Base-by-base conservation (phyloP, 306 rosid genomes). In the Vachellia pachyceras region DNA sequence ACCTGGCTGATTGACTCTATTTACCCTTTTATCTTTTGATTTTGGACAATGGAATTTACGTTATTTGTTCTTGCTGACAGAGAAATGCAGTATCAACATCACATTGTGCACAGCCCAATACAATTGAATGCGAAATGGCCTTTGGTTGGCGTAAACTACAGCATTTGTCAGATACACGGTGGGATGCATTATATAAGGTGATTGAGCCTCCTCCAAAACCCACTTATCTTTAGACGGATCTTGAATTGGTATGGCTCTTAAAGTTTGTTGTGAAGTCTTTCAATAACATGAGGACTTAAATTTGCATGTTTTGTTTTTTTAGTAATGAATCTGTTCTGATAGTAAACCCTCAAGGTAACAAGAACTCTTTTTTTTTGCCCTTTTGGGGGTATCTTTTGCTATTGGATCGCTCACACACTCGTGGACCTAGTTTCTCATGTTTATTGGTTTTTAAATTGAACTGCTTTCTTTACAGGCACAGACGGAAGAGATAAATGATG, bases 51-150 rank as follows among this genome's bases (percentile, higher is more conserved):
- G 69, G 52, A 63, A 78, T 65, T 75, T 46, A 52, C 22, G 10
- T 72, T 4, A 5, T 83, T 22, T 25, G 50, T 79, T 72, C 8
- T 46, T 29, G 81, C 80, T 65, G 15, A 64, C 17, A 92, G 94
- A 90, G 73, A 85, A 84, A 82, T 29, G 92, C 90, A 57, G 88
- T 90, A 70, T 86, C 92, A 73, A 90, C 97, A 18, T 84, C 94
- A 44, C 97, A 92, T 79, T 87, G 89, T 75, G 9, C 97, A n/a
- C 91, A 90, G 75, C 63, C 83, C 46, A 92, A 92, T 79, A 79
- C 88, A 18, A 42, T 91, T 44, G 97, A 88, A 66, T 85, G 80
- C 10, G 60, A 29, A 5, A 77, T 90, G 90, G 90, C 92, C 29
- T 41, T 55, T 57, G 84, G 82, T 13, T 92, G 94, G 93, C 37